Conservation (phyloP, 257 asterid species). For the Knoxia roxburghii region DNA sequence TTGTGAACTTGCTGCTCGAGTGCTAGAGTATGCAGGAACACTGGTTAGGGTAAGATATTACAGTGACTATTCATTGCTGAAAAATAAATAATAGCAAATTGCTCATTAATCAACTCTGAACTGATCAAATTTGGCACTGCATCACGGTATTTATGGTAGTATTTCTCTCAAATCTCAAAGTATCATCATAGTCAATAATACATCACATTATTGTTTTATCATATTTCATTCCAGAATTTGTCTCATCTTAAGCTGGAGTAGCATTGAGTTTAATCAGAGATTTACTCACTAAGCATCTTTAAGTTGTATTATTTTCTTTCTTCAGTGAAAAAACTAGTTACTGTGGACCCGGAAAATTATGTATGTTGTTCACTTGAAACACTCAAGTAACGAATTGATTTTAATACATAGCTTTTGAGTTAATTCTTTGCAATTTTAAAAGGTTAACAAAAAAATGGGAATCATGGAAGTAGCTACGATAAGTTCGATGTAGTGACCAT, state of each 20-base stretch:
- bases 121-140: background rate
- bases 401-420: background rate
- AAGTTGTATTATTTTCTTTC: background rate
- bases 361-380: background rate
- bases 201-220: background rate
- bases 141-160: background rate
- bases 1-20: conserved; percentile 91
- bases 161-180: background rate
- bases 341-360: background rate
- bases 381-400: too few species aligned
- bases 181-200: background rate
- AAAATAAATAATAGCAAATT: background rate
- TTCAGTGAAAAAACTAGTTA: background rate
- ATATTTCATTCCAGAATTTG: background rate
- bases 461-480: background rate
- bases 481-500: background rate
- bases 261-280: background rate
- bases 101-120: background rate
- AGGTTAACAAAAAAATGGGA: background rate
- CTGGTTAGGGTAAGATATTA: conserved; percentile 71
- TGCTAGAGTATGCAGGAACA: conserved; percentile 81
- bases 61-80: background rate
- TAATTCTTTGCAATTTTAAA: background rate
- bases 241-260: background rate
- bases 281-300: background rate